Conservation (phyloP, 441 rosid species). For the Macaranga tanarius region DNA sequence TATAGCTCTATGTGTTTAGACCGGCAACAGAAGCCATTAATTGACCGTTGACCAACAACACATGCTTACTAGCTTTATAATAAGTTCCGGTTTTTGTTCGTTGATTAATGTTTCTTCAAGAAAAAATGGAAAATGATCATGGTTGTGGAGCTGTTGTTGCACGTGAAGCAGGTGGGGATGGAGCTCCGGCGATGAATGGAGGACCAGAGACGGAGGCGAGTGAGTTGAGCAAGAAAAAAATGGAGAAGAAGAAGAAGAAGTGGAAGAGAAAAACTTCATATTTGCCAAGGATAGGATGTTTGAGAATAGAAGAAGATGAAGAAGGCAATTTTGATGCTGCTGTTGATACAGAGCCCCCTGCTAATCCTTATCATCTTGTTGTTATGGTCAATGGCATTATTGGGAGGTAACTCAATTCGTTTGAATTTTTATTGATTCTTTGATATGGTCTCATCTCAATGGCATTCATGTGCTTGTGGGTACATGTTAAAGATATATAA, state of each 20-base stretch:
- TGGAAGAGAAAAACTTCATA: slow-evolving; percentile 21
- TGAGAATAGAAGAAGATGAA: slow-evolving; percentile 45
- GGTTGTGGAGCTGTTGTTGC: not conserved
- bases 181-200: not conserved
- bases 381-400: slow-evolving; percentile 82
- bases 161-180: too few relatives aligned
- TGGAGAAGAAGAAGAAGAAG: slow-evolving; percentile 12
- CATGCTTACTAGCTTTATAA: too few relatives aligned
- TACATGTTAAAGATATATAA: too few relatives aligned
- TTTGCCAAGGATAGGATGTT: slow-evolving; percentile 51
- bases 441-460: too few relatives aligned
- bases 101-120: not conserved
- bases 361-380: slow-evolving; percentile 63
- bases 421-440: too few relatives aligned
- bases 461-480: too few relatives aligned
- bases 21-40: too few relatives aligned
- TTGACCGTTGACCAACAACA: too few relatives aligned
- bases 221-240: not conserved
- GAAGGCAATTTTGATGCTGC: slow-evolving; percentile 53
- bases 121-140: not conserved
- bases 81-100: not conserved
- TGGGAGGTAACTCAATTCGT: slow-evolving; percentile 55
- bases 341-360: slow-evolving; percentile 34
- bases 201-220: slow-evolving; percentile 1
- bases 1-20: too few relatives aligned